A percentile compares a stretch with the other conserved stretches of the same genome.
Conservation (phyloP, 2,329 filamentous ascomycete species). For the Sporothrix variecibatus region DNA sequence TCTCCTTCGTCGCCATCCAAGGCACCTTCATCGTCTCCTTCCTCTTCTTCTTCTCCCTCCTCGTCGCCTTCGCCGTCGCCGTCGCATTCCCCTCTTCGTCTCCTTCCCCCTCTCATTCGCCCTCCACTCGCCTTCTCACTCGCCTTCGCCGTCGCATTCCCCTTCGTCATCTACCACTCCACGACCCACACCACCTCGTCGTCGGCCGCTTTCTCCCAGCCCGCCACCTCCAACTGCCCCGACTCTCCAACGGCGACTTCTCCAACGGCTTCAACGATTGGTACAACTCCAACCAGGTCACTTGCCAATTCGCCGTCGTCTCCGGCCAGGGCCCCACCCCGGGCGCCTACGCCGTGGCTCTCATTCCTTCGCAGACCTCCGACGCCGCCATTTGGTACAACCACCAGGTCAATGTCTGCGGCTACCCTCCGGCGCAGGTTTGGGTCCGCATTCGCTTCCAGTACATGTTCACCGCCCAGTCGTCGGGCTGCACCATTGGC, state of each 20-base stretch:
- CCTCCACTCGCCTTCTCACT: background rate
- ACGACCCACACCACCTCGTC: background rate
- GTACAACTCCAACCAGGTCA: constrained; percentile 3
- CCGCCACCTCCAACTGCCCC: background rate
- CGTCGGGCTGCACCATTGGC: constrained; percentile 1
- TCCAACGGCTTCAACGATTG: background rate
- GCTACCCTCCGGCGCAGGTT: background rate
- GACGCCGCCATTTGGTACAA: background rate
- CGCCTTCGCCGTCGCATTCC: background rate
- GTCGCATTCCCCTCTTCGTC: background rate
- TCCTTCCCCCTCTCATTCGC: background rate
- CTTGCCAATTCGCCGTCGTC: background rate
- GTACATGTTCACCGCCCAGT: background rate
- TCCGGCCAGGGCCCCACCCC: background rate
- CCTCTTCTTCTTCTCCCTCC: background rate
- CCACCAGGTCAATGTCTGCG: background rate
- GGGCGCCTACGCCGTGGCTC: background rate
- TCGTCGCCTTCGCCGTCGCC: background rate
- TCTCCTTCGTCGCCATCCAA: background rate
- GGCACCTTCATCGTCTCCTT: background rate
- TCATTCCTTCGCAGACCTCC: background rate
- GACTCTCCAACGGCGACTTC: constrained; percentile 6
- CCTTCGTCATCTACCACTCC: background rate
- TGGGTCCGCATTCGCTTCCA: background rate
- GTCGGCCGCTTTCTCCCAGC: background rate